Evolutionary conservation across 2,329 filamentous ascomycete species (phyloP).

Genomic region (Pestalotiopsis sp.): DNA sequence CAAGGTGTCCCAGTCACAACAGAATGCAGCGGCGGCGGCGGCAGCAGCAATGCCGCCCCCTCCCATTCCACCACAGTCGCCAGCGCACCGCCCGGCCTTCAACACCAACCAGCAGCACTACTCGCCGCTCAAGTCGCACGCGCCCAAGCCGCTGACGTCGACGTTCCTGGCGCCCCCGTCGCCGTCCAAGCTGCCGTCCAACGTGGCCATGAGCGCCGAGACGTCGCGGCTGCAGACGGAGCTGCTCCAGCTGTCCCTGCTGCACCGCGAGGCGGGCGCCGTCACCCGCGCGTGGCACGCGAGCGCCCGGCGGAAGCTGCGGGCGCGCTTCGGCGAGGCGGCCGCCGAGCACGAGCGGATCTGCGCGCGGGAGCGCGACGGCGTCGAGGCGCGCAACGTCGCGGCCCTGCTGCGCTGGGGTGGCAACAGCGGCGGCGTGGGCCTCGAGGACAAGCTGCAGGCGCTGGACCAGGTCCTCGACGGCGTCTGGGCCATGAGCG

Average conservation of each 20-base stretch:
- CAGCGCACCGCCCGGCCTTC: conserved; percentile 54
- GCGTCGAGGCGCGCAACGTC: conserved; percentile 52
- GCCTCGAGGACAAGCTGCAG: conserved; percentile 59
- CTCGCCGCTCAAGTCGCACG: conserved; percentile 61
- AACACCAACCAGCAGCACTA: conserved; percentile 68
- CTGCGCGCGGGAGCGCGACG: conserved; percentile 40
- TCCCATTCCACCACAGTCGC: conserved; percentile 16
- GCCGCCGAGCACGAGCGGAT: conserved; percentile 35
- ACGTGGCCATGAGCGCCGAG: conserved; percentile 60
- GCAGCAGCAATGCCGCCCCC: neutral
- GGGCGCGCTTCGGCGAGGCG: conserved; percentile 44
- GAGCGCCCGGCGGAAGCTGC: conserved; percentile 54
- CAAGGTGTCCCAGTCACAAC: conserved; percentile 13
- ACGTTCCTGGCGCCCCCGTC: conserved; percentile 60
- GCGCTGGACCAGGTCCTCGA: conserved; percentile 57
- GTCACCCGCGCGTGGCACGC: conserved; percentile 54
- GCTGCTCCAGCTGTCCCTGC: conserved; percentile 64
- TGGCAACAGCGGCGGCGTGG: conserved; percentile 22
- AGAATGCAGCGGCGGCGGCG: neutral
- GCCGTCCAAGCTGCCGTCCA: conserved; percentile 62
- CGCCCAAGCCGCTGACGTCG: conserved; percentile 63
- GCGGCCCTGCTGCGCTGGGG: conserved; percentile 56
- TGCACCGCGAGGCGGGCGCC: conserved; percentile 56
- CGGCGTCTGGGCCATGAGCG: conserved; percentile 59
- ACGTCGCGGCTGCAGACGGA: conserved; percentile 63